Evolutionary conservation across 257 asterid species (phyloP), one percentile per base, ranked within the genome.

Genomic region (Solanum ossicruentum): DNA sequence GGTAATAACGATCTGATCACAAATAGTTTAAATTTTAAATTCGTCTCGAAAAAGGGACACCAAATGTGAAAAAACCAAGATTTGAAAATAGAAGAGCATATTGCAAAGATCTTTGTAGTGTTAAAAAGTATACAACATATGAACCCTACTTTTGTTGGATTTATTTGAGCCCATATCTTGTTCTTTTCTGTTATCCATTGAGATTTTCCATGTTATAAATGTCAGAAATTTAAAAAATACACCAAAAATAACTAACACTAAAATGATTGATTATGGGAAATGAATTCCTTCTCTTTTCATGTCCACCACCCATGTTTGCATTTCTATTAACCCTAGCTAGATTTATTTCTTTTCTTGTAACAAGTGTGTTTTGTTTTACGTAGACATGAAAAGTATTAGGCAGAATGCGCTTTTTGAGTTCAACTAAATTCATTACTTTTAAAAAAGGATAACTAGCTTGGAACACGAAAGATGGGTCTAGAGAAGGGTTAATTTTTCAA

Each of bases 91-190:
- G n/a, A 18, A 69, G 77, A 69, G 39, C 21, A 75, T 26, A 75
- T 49, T n/a, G 36, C 61, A 75, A 75, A 75, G 82, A 15, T 75
- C 82, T 49, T 8, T 90, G 91, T 85, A 84, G 83, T 84, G 82
- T 70, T 83, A 83, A 55, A 55, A 43, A 86, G 90, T 90, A 60
- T 56, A 87, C 93, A 88, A 81, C 72, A 87, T 86, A 79, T 79
- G 82, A 83, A 67, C 65, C 80, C 80, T 49, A 84, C 87, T 86
- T 86, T 80, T 87, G 80, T 80, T 72, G 81, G 77, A 81, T 86
- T 84, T 60, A 8, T 41, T 70, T 52, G 66, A 82, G 88, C 92
- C 96, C 96, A 91, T 91, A 75, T 83, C 84, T 85, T 91, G 89
- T 91, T 84, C 87, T 84, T 88, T 61, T 83, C 86, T 71, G 8